Evolutionary conservation across 768 basidiomycete genomes (phyloP).

Genomic region (Phanerochaete sordida): DNA sequence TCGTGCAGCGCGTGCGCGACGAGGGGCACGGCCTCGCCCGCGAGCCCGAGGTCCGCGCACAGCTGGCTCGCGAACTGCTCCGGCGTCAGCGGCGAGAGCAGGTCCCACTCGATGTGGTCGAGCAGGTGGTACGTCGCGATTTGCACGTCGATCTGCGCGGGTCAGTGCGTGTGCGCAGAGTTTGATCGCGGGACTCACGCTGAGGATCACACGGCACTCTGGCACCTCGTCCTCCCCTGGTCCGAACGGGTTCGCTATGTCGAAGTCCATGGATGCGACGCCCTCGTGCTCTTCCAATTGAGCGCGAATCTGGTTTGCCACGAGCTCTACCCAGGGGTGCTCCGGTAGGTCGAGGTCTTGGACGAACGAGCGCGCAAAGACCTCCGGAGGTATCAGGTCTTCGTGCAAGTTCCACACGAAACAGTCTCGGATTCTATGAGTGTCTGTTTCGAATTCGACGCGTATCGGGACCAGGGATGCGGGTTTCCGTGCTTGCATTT

Average conservation of each 20-base stretch:
- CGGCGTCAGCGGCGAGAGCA: slow-evolving; percentile 89
- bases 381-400: slow-evolving; percentile 76
- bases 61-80: slow-evolving; percentile 79
- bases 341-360: slow-evolving; percentile 78
- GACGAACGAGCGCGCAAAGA: slow-evolving; percentile 86
- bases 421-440: slow-evolving; percentile 87
- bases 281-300: slow-evolving; percentile 91
- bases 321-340: slow-evolving; percentile 65
- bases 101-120: slow-evolving; percentile 98
- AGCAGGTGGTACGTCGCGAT: slow-evolving; percentile 87
- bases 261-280: slow-evolving; percentile 75
- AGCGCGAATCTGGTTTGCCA: slow-evolving; percentile 83
- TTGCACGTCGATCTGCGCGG: slow-evolving; percentile 89
- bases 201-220: slow-evolving; percentile 80
- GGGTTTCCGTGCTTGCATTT: slow-evolving; percentile 52
- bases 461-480: slow-evolving; percentile 83
- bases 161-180: background rate
- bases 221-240: slow-evolving; percentile 53
- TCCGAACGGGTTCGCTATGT: slow-evolving; percentile 48
- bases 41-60: slow-evolving; percentile 81
- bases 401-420: slow-evolving; percentile 97
- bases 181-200: slow-evolving; percentile 59
- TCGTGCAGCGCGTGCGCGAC: slow-evolving; percentile 94
- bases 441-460: slow-evolving; percentile 92
- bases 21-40: slow-evolving; percentile 84